A percentile compares a stretch with the other conserved stretches of the same genome.
These are phyloP conservation scores for Emydomyces testavorans DNA, from an alignment of 2,329 filamentous ascomycete genomes.

Conservation along the genomic window DNA sequence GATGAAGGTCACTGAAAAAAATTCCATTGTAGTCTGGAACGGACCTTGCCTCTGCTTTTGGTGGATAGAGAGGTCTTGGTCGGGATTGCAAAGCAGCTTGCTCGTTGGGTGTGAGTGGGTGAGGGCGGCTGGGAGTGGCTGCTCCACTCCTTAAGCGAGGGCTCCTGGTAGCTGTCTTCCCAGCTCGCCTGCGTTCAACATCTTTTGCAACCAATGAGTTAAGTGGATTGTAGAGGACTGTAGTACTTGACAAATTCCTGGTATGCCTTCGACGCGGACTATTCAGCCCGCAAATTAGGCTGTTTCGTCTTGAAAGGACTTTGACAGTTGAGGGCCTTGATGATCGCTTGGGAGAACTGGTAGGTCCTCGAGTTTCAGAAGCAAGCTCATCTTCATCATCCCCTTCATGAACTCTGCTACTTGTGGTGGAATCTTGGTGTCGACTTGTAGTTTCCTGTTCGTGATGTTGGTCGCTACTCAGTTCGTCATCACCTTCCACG, in stretches of 20 bases:
- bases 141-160: background rate
- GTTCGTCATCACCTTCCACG: slow-evolving; percentile 79
- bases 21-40: slow-evolving; percentile 47
- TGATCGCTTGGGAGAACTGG: slow-evolving; percentile 27
- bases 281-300: slow-evolving; percentile 28
- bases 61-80: slow-evolving; percentile 2
- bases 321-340: slow-evolving; percentile 36
- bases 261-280: slow-evolving; percentile 45
- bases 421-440: slow-evolving; percentile 18
- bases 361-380: slow-evolving; percentile 19
- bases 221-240: slow-evolving; percentile 70
- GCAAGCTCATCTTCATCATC: slow-evolving; percentile 1
- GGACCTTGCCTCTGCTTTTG: slow-evolving; percentile 39
- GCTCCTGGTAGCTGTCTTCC: background rate
- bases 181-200: slow-evolving; percentile 13
- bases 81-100: background rate
- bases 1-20: slow-evolving; percentile 37
- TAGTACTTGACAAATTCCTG: slow-evolving; percentile 68
- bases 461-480: slow-evolving; percentile 69
- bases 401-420: slow-evolving; percentile 15
- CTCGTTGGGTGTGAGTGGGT: background rate
- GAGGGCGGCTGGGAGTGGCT: slow-evolving; percentile 5
- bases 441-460: slow-evolving; percentile 33
- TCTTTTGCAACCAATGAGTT: slow-evolving; percentile 32
- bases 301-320: slow-evolving; percentile 27